Base-by-base conservation (phyloP, 2,329 filamentous ascomycete genomes). In the Mollisiaceae sp. region DNA sequence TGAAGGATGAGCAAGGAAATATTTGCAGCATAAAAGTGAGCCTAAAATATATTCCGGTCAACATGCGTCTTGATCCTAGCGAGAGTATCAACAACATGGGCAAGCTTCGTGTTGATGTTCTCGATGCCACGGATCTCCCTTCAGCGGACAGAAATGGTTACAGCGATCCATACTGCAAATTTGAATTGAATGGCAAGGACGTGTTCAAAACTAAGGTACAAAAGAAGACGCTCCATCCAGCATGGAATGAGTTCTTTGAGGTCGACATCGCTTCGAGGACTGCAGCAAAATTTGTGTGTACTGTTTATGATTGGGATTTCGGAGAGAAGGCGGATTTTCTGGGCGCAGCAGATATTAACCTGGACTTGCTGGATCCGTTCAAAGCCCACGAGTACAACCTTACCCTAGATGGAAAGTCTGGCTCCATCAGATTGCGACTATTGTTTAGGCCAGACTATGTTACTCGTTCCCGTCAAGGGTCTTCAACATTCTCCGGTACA, bases 61-160 rank as follows among this genome's bases (percentile, higher is more conserved):
- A 92, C 81, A 99, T 99, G 95, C 83, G 89, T 64, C 90, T 99
- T 58, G 93, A 99, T 74, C 91, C 95, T 0, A 93, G 89, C 73
- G 95, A 99, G 79, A 97, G 93, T 75, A 97, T 99, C 83, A 98
- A 97, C 86, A 99, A 99, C 79, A 97, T 97, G 88, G 95, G 95
- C 66, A 94, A 89, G 65, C 88, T 99, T 24, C 91, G 94, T 22
- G 92, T 99, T n/a, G 93, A 98, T 74, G 86, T 99, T 20, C 82
- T 98, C 43, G 93, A 97, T 77, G 95, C 90, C 20, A 82, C 86
- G 9, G 90, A 97, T 66, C 86, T 99, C n/a, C 95, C 95, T 8
- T 89, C 95, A 1, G 94, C 94, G 35, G 95, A 99, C 75, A 89
- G 93, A 39, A 99, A 99, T 76, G 95, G 95, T 72, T 98, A 91